A percentile compares a stretch with the other conserved stretches of the same genome.
Evolutionary conservation across 2,329 filamentous ascomycete species (phyloP).

Genomic region (Fusarium agapanthi): DNA sequence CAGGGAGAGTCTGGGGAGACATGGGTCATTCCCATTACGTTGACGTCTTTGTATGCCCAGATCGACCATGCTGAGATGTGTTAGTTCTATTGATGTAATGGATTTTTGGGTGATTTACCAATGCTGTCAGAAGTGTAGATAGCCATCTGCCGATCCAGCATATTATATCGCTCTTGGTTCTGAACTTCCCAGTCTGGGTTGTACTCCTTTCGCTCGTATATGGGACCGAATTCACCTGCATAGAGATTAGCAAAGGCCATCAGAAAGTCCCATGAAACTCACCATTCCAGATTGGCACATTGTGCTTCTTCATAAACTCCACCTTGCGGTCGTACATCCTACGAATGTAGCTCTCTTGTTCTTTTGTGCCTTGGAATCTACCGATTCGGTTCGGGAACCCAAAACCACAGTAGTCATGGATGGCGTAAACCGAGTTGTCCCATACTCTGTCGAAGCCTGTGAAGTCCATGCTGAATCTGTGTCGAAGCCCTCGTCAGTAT

Average conservation of each 20-base stretch:
- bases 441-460: slow-evolving; percentile 47
- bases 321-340: slow-evolving; percentile 52
- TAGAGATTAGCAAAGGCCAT: no score
- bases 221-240: slow-evolving; percentile 58
- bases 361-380: slow-evolving; percentile 50
- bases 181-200: slow-evolving; percentile 39
- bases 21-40: slow-evolving; percentile 63
- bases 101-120: background rate
- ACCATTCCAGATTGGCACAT: slow-evolving; percentile 55
- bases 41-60: slow-evolving; percentile 67
- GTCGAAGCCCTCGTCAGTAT: fast-evolving
- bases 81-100: background rate
- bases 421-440: slow-evolving; percentile 58
- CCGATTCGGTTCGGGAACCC: slow-evolving; percentile 56
- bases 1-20: slow-evolving; percentile 55
- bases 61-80: slow-evolving; percentile 60
- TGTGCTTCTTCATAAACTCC: slow-evolving; percentile 52
- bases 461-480: slow-evolving; percentile 43
- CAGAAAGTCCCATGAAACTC: no score
- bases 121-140: slow-evolving; percentile 45
- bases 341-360: slow-evolving; percentile 47
- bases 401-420: slow-evolving; percentile 63
- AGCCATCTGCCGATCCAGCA: slow-evolving; percentile 52
- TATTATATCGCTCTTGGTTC: slow-evolving; percentile 50
- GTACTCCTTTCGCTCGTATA: slow-evolving; percentile 53